Conservation (phyloP, 2,329 filamentous ascomycete genomes). For the Phaeosphaeria sp. region DNA sequence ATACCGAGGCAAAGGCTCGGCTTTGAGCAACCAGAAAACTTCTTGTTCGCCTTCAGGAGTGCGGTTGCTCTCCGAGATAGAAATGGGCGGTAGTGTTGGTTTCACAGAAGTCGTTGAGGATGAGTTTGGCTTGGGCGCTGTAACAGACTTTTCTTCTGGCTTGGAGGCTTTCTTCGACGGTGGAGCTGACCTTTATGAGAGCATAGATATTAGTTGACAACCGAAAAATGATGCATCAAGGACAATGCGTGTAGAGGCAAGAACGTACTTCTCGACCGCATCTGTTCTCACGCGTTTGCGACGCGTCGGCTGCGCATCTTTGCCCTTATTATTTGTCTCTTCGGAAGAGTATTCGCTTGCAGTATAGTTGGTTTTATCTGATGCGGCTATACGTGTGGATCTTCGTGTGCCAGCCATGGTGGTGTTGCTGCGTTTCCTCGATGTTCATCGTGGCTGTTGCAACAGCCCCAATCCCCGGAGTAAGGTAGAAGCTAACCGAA, state of each 20-base stretch:
- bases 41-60: constrained; percentile 34
- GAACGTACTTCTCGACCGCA: constrained; percentile 13
- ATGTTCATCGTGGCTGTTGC: not conserved
- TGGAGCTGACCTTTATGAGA: not conserved
- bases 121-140: not conserved
- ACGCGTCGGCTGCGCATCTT: constrained; percentile 31
- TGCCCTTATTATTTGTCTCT: constrained; percentile 23
- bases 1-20: constrained; percentile 80
- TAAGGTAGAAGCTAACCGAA: no score
- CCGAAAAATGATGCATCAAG: constrained; percentile 5
- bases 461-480: no score
- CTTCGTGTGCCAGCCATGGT: constrained; percentile 38
- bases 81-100: constrained; percentile 14
- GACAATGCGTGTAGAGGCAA: not conserved
- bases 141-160: constrained; percentile 6
- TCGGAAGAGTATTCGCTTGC: constrained; percentile 24
- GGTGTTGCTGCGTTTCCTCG: not conserved
- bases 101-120: constrained; percentile 10
- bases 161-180: constrained; percentile 30
- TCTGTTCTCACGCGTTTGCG: constrained; percentile 36
- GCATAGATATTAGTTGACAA: not conserved
- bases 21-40: constrained; percentile 59
- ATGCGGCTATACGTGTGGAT: constrained; percentile 34
- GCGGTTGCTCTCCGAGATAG: constrained; percentile 33
- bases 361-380: constrained; percentile 25